Evolutionary conservation across 1,139 yeast genomes (phyloP), one percentile per base, ranked within the genome.

Genomic region (Kazachstania sp.): DNA sequence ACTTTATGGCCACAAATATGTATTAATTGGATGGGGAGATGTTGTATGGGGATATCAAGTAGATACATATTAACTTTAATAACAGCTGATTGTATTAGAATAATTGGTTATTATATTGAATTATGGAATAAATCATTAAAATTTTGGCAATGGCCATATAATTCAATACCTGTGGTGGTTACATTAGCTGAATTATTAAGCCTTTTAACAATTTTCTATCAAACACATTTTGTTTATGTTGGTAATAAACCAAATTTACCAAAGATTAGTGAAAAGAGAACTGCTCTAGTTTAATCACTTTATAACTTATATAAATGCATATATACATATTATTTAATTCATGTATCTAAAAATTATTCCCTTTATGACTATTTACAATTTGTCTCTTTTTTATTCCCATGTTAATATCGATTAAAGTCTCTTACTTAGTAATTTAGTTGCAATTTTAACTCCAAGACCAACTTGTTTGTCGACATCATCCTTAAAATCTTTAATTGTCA

Each of bases 351-450:
- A 8, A 30, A 13, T 30, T 12, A n/a, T 12, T n/a, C n/a, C n/a
- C n/a, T n/a, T n/a, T 30, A 13, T 30, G 15, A n/a, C 13, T n/a
- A 30, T 30, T 30, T 13, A 30, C 15, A 30, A n/a, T 13, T n/a
- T 13, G n/a, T 30, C 15, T 30, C 28, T 4, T 7, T 23, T 23
- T 9, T 16, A n/a, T n/a, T n/a, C n/a, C n/a, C n/a, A n/a, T n/a
- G 19, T 7, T 18, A 15, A 15, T 16, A 9, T 13, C 1, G 28
- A 6, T 53, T 69, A 85, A 51, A 86, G 66, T 65, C 79, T 79
- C 26, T 79, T 83, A 2, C 92, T 87, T 45, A 86, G 59, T 37
- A 81, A 54, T 52, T 75, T 77, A 36, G 90, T 74, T 19, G 86
- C 90, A 52, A 83, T 56, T 55, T 78, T 77, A 41, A 84, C 86